Percentiles rank a stretch among this genome's conserved stretches.
Evolutionary conservation across 169 alveolate genomes (phyloP).

Genomic region (Theileria annulata): DNA sequence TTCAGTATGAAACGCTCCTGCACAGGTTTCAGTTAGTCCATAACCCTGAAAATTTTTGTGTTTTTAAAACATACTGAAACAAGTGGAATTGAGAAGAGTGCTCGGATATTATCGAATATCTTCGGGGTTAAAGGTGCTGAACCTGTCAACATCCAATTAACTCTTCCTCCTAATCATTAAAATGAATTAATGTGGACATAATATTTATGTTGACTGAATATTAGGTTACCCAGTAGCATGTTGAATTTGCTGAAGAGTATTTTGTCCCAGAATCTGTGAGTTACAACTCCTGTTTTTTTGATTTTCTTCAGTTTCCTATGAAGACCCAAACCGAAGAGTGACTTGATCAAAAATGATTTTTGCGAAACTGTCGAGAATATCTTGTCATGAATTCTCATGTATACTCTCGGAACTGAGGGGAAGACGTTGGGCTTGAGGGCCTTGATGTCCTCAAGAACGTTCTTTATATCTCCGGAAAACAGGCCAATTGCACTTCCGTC

Average conservation of each 20-base stretch:
- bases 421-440: conserved; percentile 74
- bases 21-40: conserved; percentile 65
- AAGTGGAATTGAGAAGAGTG: conserved; percentile 68
- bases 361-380: conserved; percentile 66
- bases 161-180: conserved; percentile 73
- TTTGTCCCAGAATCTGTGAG: conserved; percentile 61
- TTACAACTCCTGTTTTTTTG: conserved; percentile 43
- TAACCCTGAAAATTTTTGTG: conserved; percentile 21
- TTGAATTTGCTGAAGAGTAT: conserved; percentile 67
- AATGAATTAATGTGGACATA: background rate
- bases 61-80: conserved; percentile 49
- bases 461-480: conserved; percentile 87
- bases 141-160: conserved; percentile 77
- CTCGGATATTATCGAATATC: conserved; percentile 65
- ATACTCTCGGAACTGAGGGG: conserved; percentile 77
- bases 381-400: conserved; percentile 74
- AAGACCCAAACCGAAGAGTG: conserved; percentile 68
- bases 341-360: conserved; percentile 59
- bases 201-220: background rate
- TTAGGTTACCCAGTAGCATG: conserved; percentile 30
- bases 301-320: conserved; percentile 44
- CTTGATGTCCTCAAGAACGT: conserved; percentile 84
- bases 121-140: conserved; percentile 74
- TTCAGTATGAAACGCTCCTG: conserved; percentile 51
- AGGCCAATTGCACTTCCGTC: conserved; percentile 82